Conservation (phyloP, 2,329 filamentous ascomycete species). For the Colletotrichum australisinense region DNA sequence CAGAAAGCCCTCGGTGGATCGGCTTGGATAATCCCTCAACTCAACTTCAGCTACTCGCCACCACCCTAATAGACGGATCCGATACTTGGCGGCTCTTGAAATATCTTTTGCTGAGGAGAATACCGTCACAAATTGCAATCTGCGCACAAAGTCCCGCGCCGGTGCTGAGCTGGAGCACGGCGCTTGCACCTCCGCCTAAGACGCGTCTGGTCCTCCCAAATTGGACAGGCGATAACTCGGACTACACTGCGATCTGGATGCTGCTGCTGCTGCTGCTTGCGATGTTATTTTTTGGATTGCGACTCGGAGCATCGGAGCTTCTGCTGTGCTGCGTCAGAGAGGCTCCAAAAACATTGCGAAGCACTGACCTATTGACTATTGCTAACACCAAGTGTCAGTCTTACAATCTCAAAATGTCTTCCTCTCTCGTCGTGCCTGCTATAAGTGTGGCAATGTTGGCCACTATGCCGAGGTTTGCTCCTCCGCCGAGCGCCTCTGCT, state of each 20-base stretch:
- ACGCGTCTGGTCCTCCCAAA: background rate
- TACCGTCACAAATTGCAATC: slow-evolving; percentile 42
- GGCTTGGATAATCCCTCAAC: slow-evolving; percentile 16
- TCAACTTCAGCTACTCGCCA: background rate
- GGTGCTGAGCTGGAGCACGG: background rate
- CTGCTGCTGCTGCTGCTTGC: background rate
- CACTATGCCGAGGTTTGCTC: slow-evolving; percentile 93
- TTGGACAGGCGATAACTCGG: background rate
- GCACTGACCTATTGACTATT: slow-evolving; percentile 36
- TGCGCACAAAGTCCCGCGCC: background rate
- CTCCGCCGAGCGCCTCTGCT: slow-evolving; percentile 97
- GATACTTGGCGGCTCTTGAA: background rate
- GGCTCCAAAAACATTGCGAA: background rate
- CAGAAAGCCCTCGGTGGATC: slow-evolving; percentile 17
- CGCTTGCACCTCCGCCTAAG: background rate
- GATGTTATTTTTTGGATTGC: background rate
- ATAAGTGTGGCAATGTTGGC: slow-evolving; percentile 86
- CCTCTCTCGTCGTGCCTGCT: slow-evolving; percentile 86
- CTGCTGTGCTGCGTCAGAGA: background rate
- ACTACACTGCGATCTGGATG: too few species aligned
- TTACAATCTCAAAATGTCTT: slow-evolving; percentile 72
- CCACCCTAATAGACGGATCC: background rate
- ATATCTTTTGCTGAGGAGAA: slow-evolving; percentile 43
- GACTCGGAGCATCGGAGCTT: background rate
- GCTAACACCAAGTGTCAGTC: slow-evolving; percentile 30